phyloP scores from a whole-genome alignment of 371 early-diverging fungal species.

The Lichtheimia ornata region DNA sequence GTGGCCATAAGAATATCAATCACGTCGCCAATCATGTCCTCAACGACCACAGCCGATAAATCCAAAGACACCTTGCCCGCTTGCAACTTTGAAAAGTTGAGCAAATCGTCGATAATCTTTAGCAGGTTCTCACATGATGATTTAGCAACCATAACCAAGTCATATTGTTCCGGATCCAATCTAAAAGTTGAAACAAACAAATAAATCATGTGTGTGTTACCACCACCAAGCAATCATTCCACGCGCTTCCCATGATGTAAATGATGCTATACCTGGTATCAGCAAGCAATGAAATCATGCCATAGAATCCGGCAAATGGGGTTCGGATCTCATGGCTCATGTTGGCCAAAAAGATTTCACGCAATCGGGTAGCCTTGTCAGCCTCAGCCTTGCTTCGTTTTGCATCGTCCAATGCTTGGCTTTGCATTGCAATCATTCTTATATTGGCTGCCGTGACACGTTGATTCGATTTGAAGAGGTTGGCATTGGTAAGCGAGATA shows the following conservation, averaged over 20 bases:
- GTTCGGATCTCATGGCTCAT: constrained; percentile 61
- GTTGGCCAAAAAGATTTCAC: constrained; percentile 61
- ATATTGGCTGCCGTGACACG: constrained; percentile 42
- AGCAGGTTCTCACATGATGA: constrained; percentile 59
- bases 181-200: not conserved
- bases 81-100: constrained; percentile 67
- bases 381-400: constrained; percentile 48
- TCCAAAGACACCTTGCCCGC: constrained; percentile 64
- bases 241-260: not conserved
- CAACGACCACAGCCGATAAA: constrained; percentile 45
- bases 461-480: constrained; percentile 51
- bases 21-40: constrained; percentile 57
- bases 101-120: constrained; percentile 63
- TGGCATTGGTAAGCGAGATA: constrained; percentile 60
- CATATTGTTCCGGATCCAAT: constrained; percentile 55
- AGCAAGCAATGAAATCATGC: constrained; percentile 58
- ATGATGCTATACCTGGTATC: constrained; percentile 33
- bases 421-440: constrained; percentile 50
- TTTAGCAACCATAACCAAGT: constrained; percentile 60
- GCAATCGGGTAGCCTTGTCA: constrained; percentile 36
- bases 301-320: constrained; percentile 62
- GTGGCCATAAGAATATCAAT: constrained; percentile 55
- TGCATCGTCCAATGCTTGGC: constrained; percentile 43
- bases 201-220: not conserved
- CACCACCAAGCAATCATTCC: not conserved